Evolutionary conservation across 768 basidiomycete species (phyloP), one percentile per base, ranked within the genome.

Genomic region (Neoboletus magnificus): DNA sequence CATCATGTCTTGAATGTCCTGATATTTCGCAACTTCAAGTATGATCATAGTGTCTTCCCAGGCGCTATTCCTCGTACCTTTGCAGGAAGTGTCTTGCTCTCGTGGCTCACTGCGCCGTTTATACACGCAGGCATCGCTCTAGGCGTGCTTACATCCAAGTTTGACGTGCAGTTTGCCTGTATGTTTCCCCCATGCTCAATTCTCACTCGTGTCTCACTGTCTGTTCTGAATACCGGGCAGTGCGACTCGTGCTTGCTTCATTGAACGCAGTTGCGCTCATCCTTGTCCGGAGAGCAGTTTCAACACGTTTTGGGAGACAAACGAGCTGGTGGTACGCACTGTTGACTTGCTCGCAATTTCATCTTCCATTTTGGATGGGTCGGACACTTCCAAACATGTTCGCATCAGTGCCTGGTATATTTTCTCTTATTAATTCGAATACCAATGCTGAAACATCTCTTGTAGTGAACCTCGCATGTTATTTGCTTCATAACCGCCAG

Each of bases 371-470:
- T 69, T 98, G 93, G 87, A 91, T 93, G 78, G 86, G 93, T 3
- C 75, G 97, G 51, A 97, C 96, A 0, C 71, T 98, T 8, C 96
- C 97, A 1, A 99, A 98, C 69, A 96, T 93, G 86, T 85, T 94
- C 58, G 93, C 93, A 4, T 73, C 94, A 18, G 75, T 89, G 2
- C 83, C 86, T 43, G 90, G 93, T 95, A 58, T 15, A 23, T 73
- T 59, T n/a, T 44, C 15, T 18, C 35, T 20, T n/a, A 1, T 43
- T 27, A 7, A n/a, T 13, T 35, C 36, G 45, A 8, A 35, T 35
- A n/a, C 10, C 11, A 41, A 35, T 27, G 39, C 49, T 52, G 15
- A 51, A 37, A 45, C 12, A 42, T 50, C 13, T 44, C 36, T 33
- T 20, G 32, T 20, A 47, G 89, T 88, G 27, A 91, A 86, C 55